These are phyloP conservation scores for Cytidiella melzeri DNA, from an alignment of 768 basidiomycete species.

Conservation along the genomic window DNA sequence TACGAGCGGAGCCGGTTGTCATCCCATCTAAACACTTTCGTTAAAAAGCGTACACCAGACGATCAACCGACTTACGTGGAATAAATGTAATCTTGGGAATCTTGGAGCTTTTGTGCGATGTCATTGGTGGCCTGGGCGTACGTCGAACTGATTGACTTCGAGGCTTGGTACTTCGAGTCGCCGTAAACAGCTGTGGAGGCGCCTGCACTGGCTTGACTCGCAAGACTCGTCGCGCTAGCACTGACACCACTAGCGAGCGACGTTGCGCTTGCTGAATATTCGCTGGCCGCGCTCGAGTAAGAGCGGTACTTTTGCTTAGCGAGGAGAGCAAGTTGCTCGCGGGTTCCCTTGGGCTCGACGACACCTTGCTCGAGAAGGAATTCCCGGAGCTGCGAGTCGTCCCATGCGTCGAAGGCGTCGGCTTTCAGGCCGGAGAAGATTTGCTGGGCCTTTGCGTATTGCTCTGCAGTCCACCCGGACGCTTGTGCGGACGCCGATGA, in stretches of 20 bases:
- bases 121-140: constrained; percentile 50
- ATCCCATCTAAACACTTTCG: constrained; percentile 48
- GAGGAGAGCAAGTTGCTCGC: constrained; percentile 72
- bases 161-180: constrained; percentile 33
- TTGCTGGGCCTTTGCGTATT: constrained; percentile 57
- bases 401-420: constrained; percentile 71
- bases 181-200: constrained; percentile 37
- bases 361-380: constrained; percentile 86
- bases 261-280: constrained; percentile 36
- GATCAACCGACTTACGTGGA: constrained; percentile 43
- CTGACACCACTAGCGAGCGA: constrained; percentile 11
- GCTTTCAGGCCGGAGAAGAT: constrained; percentile 55
- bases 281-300: constrained; percentile 55
- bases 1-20: constrained; percentile 67
- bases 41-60: neutral
- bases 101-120: constrained; percentile 49
- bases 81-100: constrained; percentile 81
- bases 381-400: constrained; percentile 73
- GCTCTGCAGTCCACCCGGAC: constrained; percentile 52
- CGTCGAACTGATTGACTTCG: constrained; percentile 26
- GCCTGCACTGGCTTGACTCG: constrained; percentile 18
- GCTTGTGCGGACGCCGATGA: constrained; percentile 13
- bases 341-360: constrained; percentile 71
- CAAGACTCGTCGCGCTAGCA: constrained; percentile 32
- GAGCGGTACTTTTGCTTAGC: constrained; percentile 66